These are phyloP conservation scores for Celoporthe dispersa DNA, from an alignment of 2,329 filamentous ascomycete genomes.

Conservation along the genomic window DNA sequence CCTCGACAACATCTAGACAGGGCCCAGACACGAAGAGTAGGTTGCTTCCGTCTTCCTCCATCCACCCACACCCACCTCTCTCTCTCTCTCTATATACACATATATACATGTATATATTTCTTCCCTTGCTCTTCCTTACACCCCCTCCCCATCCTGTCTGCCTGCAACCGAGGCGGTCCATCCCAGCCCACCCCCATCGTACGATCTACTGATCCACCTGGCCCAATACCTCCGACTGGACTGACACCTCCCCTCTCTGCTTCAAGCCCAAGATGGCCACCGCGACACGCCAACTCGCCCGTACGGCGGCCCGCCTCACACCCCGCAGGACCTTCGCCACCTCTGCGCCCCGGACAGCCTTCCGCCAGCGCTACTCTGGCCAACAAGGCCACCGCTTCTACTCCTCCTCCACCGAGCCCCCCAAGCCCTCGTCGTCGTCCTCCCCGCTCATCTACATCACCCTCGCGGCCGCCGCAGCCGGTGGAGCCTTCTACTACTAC, in stretches of 20 bases:
- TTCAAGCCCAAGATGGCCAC: slow-evolving; percentile 43
- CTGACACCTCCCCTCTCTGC: slow-evolving; percentile 28
- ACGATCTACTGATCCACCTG: background rate
- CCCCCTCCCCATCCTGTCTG: background rate
- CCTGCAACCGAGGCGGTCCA: too few relatives aligned
- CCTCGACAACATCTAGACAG: background rate
- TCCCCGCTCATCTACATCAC: slow-evolving; percentile 60
- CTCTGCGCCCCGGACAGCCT: slow-evolving; percentile 65
- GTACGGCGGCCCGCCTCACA: slow-evolving; percentile 62
- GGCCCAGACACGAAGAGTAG: slow-evolving; percentile 3
- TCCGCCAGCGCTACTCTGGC: slow-evolving; percentile 62
- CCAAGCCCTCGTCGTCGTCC: slow-evolving; percentile 52
- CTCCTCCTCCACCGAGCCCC: slow-evolving; percentile 68
- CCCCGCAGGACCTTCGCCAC: slow-evolving; percentile 61
- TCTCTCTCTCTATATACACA: too few relatives aligned
- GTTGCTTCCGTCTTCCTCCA: background rate
- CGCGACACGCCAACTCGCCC: slow-evolving; percentile 59
- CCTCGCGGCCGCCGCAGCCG: slow-evolving; percentile 62
- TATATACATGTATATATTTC: background rate
- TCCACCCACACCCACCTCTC: too few relatives aligned
- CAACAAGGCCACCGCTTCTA: slow-evolving; percentile 71
- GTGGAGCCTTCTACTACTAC: slow-evolving; percentile 68
- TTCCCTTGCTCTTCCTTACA: too few relatives aligned
- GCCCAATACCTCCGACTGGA: background rate
- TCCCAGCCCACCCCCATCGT: background rate